phyloP scores from a whole-genome alignment of 164 flowering plant genomes.

The Brasenia schreberi region DNA sequence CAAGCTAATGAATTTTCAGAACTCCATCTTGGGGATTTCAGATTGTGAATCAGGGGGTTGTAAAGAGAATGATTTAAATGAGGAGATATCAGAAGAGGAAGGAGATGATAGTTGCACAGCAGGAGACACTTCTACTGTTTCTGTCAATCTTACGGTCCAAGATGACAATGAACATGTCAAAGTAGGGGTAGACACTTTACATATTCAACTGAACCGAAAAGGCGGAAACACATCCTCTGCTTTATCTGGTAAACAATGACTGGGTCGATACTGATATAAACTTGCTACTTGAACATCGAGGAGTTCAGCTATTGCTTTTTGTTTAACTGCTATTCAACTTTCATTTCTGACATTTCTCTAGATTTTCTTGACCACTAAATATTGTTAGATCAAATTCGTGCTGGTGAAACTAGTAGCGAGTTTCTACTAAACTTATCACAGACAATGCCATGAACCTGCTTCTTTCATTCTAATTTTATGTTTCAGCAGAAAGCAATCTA shows the following conservation, averaged over 20 bases:
- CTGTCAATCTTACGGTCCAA: slow-evolving; percentile 40
- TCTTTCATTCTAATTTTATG: too few species aligned
- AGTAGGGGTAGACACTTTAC: slow-evolving; percentile 14
- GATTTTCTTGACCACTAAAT: too few species aligned
- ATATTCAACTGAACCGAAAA: background rate
- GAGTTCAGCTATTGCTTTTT: too few species aligned
- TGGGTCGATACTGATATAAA: too few species aligned
- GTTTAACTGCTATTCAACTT: too few species aligned
- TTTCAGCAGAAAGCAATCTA: too few species aligned
- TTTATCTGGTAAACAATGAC: slow-evolving; percentile 26
- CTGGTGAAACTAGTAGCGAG: too few species aligned
- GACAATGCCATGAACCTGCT: too few species aligned
- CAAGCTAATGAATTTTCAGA: slow-evolving; percentile 71
- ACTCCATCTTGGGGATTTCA: slow-evolving; percentile 36
- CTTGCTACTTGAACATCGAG: too few species aligned
- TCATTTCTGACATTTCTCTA: too few species aligned
- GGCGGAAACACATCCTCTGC: background rate
- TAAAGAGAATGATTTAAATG: slow-evolving; percentile 23
- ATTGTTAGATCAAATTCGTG: too few species aligned
- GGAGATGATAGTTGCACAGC: slow-evolving; percentile 18
- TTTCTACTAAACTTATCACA: too few species aligned
- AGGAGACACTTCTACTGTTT: slow-evolving; percentile 19
- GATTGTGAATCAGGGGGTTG: slow-evolving; percentile 15
- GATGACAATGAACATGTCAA: slow-evolving; percentile 25
- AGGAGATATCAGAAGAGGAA: slow-evolving; percentile 20